Base-by-base conservation (phyloP, 2,329 filamentous ascomycete genomes). In the Pyrenophora teres region DNA sequence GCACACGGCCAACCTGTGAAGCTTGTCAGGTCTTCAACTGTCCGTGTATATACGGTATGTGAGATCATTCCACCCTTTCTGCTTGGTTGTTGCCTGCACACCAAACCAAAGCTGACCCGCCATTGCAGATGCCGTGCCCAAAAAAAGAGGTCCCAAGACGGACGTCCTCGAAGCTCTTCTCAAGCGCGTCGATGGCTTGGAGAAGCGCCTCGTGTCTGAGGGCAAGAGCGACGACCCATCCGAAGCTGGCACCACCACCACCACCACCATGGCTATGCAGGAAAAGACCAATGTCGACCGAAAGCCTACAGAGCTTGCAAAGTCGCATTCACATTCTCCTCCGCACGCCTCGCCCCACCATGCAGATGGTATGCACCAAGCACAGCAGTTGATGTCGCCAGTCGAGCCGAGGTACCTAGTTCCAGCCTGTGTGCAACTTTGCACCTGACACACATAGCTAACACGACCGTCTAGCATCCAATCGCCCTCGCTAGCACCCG, bases 1-100 rank as follows among this genome's bases (percentile, higher is more conserved):
- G 91, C 50, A 78, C 92, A 59, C 85, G 89, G 40, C 91, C 91
- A 31, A 88, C 89, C 39, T 96, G 91, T 68, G 91, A 95, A 73
- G 90, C 91, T 50, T 96, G 91, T 68, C 89, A 91, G 73, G 87
- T 94, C 50, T 95, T 96, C 67, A 89, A 93, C 68, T 93, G 89
- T 70, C 85, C 88, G 27, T 96, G 91, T 76, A 82, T 96, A 53
- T 96, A 96, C 74, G 91, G 91, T 95, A 80, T 51, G 67, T 56
- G 51, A 39, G 25, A 35, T 7, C 43, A 21, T 49, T 40, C 6
- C 35, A 51, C 33, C 52, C 19, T 5, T 21, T 21, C 19, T 21
- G 35, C 56, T 31, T 25, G 21, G 23, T 30, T 44, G 23, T 30
- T 44, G 40, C 45, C 19, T 50, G 23, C 45, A 53, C 10, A 27